A percentile compares a stretch with the other conserved stretches of the same genome.
phyloP scores from a whole-genome alignment of 1,139 yeast species.

The Yamadazyma membranifaciens region DNA sequence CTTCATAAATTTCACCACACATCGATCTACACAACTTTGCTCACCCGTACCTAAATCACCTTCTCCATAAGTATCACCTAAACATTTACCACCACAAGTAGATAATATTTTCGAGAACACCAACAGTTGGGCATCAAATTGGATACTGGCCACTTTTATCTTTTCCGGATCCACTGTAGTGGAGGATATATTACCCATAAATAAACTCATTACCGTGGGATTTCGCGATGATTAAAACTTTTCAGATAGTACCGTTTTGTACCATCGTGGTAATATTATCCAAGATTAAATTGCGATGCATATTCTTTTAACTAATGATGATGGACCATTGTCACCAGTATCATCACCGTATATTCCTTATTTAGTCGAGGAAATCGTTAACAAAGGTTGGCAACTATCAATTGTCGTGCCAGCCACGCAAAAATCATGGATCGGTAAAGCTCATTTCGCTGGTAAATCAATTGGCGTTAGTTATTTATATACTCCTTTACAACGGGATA shows the following conservation, averaged over 20 bases:
- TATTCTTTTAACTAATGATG: slow-evolving; percentile 77
- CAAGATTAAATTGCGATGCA: slow-evolving; percentile 27
- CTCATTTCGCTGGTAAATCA: slow-evolving; percentile 87
- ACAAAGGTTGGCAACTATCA: slow-evolving; percentile 82
- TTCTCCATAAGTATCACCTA: slow-evolving; percentile 74
- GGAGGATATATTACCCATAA: slow-evolving; percentile 46
- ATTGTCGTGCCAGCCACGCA: slow-evolving; percentile 80
- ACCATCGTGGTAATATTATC: too few species aligned
- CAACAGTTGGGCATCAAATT: slow-evolving; percentile 67
- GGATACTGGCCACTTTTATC: slow-evolving; percentile 70
- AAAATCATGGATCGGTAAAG: slow-evolving; percentile 96
- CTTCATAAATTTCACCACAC: slow-evolving; percentile 71
- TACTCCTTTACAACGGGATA: slow-evolving; percentile 25
- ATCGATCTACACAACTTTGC: slow-evolving; percentile 68
- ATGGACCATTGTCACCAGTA: slow-evolving; percentile 83
- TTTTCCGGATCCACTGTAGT: slow-evolving; percentile 62
- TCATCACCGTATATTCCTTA: slow-evolving; percentile 87
- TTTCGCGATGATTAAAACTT: slow-evolving; percentile 2
- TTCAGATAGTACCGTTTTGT: too few species aligned
- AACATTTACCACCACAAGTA: slow-evolving; percentile 68
- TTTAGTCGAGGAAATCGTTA: slow-evolving; percentile 66
- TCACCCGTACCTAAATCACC: slow-evolving; percentile 80
- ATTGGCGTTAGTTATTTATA: slow-evolving; percentile 68
- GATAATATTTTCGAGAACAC: slow-evolving; percentile 61
- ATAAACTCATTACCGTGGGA: slow-evolving; percentile 53